Evolutionary conservation across 2,329 filamentous ascomycete genomes (phyloP).

Genomic region (Fusarium staphyleae): DNA sequence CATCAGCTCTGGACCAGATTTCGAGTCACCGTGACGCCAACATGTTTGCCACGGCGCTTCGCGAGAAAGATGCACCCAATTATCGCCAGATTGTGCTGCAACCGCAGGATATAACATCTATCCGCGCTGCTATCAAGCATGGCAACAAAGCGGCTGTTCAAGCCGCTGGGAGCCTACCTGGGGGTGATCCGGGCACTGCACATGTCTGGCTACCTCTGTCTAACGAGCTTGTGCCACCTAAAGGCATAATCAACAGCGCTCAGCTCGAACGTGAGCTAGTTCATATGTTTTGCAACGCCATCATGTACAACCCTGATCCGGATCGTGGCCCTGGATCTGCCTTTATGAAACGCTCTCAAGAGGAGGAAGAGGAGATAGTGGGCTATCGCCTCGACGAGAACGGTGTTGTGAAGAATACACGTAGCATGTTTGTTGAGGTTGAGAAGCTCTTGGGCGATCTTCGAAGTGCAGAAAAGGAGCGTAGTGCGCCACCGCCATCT

Average conservation of each 20-base stretch:
- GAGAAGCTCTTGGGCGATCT: constrained; percentile 79
- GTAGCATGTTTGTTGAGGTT: constrained; percentile 89
- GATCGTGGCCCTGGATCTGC: constrained; percentile 71
- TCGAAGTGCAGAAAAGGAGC: constrained; percentile 73
- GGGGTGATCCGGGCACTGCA: constrained; percentile 63
- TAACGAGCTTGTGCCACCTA: constrained; percentile 82
- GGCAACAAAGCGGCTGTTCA: constrained; percentile 71
- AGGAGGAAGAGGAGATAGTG: constrained; percentile 56
- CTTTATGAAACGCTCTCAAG: constrained; percentile 59
- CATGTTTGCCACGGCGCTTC: constrained; percentile 78
- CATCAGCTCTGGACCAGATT: constrained; percentile 77
- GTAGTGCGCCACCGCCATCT: constrained; percentile 47
- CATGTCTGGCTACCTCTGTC: constrained; percentile 72
- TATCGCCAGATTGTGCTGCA: constrained; percentile 77
- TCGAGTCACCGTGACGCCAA: constrained; percentile 79
- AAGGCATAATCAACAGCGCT: constrained; percentile 88
- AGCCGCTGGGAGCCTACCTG: constrained; percentile 66
- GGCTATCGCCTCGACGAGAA: constrained; percentile 79
- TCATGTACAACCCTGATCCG: constrained; percentile 96
- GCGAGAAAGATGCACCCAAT: constrained; percentile 76
- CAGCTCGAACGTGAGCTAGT: constrained; percentile 93
- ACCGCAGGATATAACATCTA: constrained; percentile 79
- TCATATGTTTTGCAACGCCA: constrained; percentile 96
- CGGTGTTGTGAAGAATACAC: constrained; percentile 84
- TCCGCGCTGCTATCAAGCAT: constrained; percentile 76